Conservation (phyloP, 2,329 filamentous ascomycete genomes). For the Bimuria novae-zelandiae region DNA sequence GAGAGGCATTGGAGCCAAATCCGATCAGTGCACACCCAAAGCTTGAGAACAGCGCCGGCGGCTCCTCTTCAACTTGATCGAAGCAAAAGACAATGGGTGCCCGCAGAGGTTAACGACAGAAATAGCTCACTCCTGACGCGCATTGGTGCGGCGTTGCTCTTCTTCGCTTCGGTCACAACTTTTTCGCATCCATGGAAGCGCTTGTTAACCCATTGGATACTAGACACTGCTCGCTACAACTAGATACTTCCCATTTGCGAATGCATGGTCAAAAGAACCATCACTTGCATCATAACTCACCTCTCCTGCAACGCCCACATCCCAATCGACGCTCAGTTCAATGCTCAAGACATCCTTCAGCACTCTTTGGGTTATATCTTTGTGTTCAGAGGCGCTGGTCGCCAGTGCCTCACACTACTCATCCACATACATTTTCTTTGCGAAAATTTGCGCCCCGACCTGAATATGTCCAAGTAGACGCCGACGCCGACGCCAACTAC, state of each 20-base stretch:
- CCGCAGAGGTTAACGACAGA: not conserved
- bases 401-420: conserved; percentile 2
- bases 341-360: conserved; percentile 3
- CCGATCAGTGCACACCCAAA: not conserved
- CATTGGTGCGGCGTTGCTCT: not conserved
- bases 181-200: not conserved
- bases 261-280: not conserved
- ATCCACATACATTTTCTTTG: conserved; percentile 1
- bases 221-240: not conserved
- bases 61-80: too few species aligned
- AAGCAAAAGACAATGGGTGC: too few species aligned
- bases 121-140: not conserved
- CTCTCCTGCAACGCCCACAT: conserved; percentile 6
- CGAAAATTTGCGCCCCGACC: conserved; percentile 1
- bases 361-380: conserved; percentile 5
- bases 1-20: too few species aligned
- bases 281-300: not conserved
- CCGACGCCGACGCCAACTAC: not conserved
- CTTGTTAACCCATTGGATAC: not conserved
- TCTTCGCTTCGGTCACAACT: conserved; percentile 6
- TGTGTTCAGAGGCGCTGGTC: conserved; percentile 1
- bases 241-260: not conserved
- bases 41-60: not conserved
- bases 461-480: conserved; percentile 7
- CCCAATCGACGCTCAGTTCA: conserved; percentile 1